Evolutionary conservation across 2,329 filamentous ascomycete species (phyloP), one percentile per base, ranked within the genome.

Genomic region (Venturia pyrina): DNA sequence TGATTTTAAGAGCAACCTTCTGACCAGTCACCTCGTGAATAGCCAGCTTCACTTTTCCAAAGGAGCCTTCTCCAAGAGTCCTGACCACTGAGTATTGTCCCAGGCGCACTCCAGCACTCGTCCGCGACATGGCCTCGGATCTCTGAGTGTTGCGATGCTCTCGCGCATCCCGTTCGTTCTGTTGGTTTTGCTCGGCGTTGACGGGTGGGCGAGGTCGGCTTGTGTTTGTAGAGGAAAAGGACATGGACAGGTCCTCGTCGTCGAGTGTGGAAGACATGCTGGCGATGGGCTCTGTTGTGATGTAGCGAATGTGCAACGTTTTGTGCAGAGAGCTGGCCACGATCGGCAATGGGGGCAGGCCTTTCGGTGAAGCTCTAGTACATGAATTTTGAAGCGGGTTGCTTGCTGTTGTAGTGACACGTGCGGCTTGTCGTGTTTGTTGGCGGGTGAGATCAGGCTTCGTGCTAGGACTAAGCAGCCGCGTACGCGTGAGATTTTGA

Each of bases 41-140:
- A 28, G 95, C 95, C 72, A 99, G 85, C 82, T 98, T 98, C 76
- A 99, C 95, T 80, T 99, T 99, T 72, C 95, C 95, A 76, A 99
- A 99, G 2, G 93, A 97, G 60, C 95, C 95, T 79, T 99, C 95
- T 66, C 95, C 95, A 17, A 99, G 84, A 19, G 93, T 97, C 75
- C 88, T 89, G 71, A 96, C 83, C 66, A 97, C 88, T 72, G 89
- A 90, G 81, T 99, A 99, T 77, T 93, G 90, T 70, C 92, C 92
- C 73, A 98, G 87, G 70, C 93, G 87, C 69, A 87, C 85, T 79
- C 84, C 87, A 79, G 77, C 70, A 74, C 80, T 70, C 78, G 81
- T 68, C 74, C 75, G 48, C 77, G 78, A 67, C 78, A 80, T 75
- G 80, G 78, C 69, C 70, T 74, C 70, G 65, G 72, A 67, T 48